These are phyloP conservation scores for Volvariella volvacea DNA, from an alignment of 1,284 basidiomycete genomes.

Conservation along the genomic window DNA sequence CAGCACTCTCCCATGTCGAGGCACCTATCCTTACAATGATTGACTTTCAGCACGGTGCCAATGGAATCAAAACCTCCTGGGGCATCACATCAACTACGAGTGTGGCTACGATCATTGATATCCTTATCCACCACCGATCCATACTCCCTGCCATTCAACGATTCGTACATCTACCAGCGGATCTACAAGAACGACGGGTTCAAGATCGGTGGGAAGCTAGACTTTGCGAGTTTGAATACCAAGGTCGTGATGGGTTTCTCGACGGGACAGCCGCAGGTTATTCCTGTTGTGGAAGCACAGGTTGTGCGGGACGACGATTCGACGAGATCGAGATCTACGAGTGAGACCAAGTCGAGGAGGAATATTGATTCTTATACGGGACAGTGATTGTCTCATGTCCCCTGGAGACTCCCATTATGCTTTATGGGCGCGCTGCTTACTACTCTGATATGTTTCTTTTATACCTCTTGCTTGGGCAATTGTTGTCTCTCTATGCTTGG, in stretches of 20 bases:
- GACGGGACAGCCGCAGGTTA: slow-evolving; percentile 20
- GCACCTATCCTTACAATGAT: slow-evolving; percentile 1
- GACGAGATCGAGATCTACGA: slow-evolving; percentile 3
- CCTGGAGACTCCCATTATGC: no score
- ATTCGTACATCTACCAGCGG: slow-evolving; percentile 50
- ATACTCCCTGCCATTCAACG: slow-evolving; percentile 30
- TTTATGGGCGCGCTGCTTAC: no score
- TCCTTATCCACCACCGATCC: slow-evolving; percentile 20
- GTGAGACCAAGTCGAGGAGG: slow-evolving; percentile 6
- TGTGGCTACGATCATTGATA: slow-evolving; percentile 43
- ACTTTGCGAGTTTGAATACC: slow-evolving; percentile 38
- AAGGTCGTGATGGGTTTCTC: slow-evolving; percentile 43
- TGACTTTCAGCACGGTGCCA: slow-evolving; percentile 40
- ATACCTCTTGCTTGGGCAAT: no score
- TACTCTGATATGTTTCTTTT: no score
- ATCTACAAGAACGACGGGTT: slow-evolving; percentile 55
- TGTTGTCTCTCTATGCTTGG: no score
- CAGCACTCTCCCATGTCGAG: background rate
- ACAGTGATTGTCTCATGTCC: no score
- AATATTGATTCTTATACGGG: no score
- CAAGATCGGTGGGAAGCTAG: slow-evolving; percentile 46
- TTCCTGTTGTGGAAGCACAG: slow-evolving; percentile 11
- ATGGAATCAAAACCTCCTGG: slow-evolving; percentile 42
- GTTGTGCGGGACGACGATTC: background rate
- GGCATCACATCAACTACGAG: slow-evolving; percentile 49